Evolutionary conservation across 2,329 filamentous ascomycete species (phyloP).

Genomic region (Cryphonectria nitschkei): DNA sequence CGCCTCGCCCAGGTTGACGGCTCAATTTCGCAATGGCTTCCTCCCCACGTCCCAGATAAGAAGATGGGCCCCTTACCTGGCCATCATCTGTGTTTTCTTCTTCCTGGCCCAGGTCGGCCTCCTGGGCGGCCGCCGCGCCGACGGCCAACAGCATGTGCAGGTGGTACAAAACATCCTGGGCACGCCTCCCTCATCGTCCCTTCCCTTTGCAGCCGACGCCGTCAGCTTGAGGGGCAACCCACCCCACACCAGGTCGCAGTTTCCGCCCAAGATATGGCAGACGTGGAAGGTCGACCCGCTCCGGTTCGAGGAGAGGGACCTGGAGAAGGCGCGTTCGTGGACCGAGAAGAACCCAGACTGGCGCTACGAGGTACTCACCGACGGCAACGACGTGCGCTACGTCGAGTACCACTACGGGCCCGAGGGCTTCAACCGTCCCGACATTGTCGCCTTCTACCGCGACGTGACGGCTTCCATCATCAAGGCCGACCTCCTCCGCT

Average conservation of each 20-base stretch:
- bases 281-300: conserved; percentile 74
- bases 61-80: conserved; percentile 52
- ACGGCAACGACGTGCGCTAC: conserved; percentile 68
- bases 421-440: conserved; percentile 65
- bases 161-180: conserved; percentile 50
- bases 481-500: conserved; percentile 67
- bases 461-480: conserved; percentile 65
- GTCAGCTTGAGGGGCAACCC: conserved; percentile 32
- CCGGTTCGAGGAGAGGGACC: conserved; percentile 66
- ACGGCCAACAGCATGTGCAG: conserved; percentile 12
- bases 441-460: conserved; percentile 65
- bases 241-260: conserved; percentile 37
- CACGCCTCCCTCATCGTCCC: conserved; percentile 30
- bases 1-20: conserved; percentile 35
- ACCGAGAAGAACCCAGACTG: conserved; percentile 66
- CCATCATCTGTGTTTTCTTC: conserved; percentile 47
- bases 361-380: conserved; percentile 71
- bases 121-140: conserved; percentile 10
- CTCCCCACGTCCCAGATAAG: conserved; percentile 33
- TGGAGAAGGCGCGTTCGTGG: conserved; percentile 65
- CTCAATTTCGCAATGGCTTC: conserved; percentile 39
- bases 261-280: conserved; percentile 74
- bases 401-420: conserved; percentile 70
- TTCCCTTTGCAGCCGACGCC: conserved; percentile 28
- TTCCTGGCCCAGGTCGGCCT: conserved; percentile 38